Evolutionary conservation across 495 filamentous ascomycete genomes (phyloP), one percentile per base, ranked within the genome.

Genomic region (Penicillium manginii): DNA sequence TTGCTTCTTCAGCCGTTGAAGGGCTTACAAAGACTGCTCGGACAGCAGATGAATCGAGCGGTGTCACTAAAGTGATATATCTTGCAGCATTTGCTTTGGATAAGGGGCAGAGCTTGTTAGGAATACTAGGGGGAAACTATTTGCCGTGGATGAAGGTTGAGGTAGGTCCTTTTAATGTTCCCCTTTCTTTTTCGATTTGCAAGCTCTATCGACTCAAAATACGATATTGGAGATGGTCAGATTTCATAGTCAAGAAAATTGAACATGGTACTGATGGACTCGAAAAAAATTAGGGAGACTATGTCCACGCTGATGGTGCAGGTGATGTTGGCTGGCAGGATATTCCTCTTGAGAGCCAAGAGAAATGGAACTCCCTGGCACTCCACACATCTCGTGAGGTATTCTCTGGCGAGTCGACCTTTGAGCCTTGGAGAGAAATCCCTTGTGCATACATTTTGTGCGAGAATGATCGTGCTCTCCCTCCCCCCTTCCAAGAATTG

Each of bases 1-100:
- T 81, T 1, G 74, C 68, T 32, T 73, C 72, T 37, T 71, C 67
- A 32, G 76, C 78, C 10, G 72, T 80, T 47, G 73, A 76, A 56
- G 78, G 75, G 0, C 46, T 78, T 1, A 69, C 58, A 21, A 77
- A 77, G 50, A 35, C 52, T 2, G 58, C 66, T 10, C 66, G 81
- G 7, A 39, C 50, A 14, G 63, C 69, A 2, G 74, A 73, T 4
- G 66, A 75, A 33, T 12, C 56, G 0, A 76, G 76, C 22, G 80
- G 78, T 6, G 66, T 83, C 19, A 50, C 77, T 0, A 69, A 65
- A 9, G 57, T 82, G 1, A 59, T 80, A 4, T 80, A 78, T 48
- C 54, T 80, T n/a, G 59, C 61, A 19, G 74, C 74, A 6, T 73
- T 80, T 52, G 71, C 68, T 1, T 31, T 72, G 18, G 58, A 64